Percentiles rank a stretch among this genome's conserved stretches.
These are phyloP conservation scores for Ceratobasidium papillatum DNA, from an alignment of 1,284 basidiomycete species.

Conservation along the genomic window DNA sequence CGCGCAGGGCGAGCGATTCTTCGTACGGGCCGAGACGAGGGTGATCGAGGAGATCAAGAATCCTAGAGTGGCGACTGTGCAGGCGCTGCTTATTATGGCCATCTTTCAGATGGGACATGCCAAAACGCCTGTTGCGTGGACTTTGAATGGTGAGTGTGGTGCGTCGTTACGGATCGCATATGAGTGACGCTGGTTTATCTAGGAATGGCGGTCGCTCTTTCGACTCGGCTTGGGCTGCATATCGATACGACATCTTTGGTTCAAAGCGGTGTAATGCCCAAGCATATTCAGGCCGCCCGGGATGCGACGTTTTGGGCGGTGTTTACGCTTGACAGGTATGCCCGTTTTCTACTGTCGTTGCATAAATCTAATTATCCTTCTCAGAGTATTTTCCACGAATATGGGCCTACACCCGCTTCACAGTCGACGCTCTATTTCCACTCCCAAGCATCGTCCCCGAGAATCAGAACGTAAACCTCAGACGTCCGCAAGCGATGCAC, in stretches of 20 bases:
- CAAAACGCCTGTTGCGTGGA: conserved; percentile 30
- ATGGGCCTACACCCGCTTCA: conserved; percentile 28
- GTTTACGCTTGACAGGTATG: conserved; percentile 26
- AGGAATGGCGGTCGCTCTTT: conserved; percentile 31
- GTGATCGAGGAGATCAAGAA: conserved; percentile 27
- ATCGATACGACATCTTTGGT: conserved; percentile 14
- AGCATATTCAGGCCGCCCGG: not conserved
- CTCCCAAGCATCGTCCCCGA: conserved; percentile 12
- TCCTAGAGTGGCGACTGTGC: conserved; percentile 15
- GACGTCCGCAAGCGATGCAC: not conserved
- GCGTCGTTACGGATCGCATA: not conserved
- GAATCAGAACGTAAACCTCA: not conserved
- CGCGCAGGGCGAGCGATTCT: conserved; percentile 13
- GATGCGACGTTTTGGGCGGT: conserved; percentile 27
- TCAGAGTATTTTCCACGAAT: conserved; percentile 19
- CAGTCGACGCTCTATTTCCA: conserved; percentile 26
- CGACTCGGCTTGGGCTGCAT: conserved; percentile 22
- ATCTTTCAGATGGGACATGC: conserved; percentile 31
- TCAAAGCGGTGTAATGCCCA: not conserved
- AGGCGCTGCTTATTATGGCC: conserved; percentile 15
- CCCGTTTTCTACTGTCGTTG: not conserved
- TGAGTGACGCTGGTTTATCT: not conserved
- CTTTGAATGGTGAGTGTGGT: conserved; percentile 13
- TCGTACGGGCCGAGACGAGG: conserved; percentile 14
- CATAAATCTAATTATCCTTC: not conserved